A percentile compares a stretch with the other conserved stretches of the same genome.
Evolutionary conservation across 768 basidiomycete species (phyloP).

Genomic region (Symmetrospora coprosmae): DNA sequence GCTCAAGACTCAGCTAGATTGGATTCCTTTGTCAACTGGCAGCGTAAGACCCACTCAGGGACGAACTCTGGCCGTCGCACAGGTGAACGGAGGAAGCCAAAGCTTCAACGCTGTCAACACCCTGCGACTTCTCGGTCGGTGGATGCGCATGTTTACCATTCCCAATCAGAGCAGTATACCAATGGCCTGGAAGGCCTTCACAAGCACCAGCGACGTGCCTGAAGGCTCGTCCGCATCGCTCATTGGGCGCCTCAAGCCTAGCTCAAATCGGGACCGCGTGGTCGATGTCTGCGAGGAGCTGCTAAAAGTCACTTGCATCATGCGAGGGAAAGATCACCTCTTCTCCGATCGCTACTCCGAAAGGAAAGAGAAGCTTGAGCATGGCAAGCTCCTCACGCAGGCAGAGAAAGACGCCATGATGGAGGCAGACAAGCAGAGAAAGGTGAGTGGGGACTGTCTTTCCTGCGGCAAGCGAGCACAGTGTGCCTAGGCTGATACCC

Average conservation of each 20-base stretch:
- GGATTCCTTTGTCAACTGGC: slow-evolving; percentile 37
- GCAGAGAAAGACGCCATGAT: slow-evolving; percentile 28
- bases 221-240: background rate
- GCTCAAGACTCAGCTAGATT: slow-evolving; percentile 39
- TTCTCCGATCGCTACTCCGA: slow-evolving; percentile 35
- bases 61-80: slow-evolving; percentile 35
- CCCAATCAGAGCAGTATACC: slow-evolving; percentile 36
- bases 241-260: slow-evolving; percentile 34
- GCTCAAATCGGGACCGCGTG: slow-evolving; percentile 36
- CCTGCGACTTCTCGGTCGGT: slow-evolving; percentile 35
- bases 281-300: slow-evolving; percentile 39
- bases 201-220: slow-evolving; percentile 14
- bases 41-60: slow-evolving; percentile 38
- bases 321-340: slow-evolving; percentile 31
- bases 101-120: slow-evolving; percentile 36
- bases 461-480: background rate
- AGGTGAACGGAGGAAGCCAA: slow-evolving; percentile 31
- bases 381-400: slow-evolving; percentile 35
- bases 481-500: no score
- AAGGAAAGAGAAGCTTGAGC: slow-evolving; percentile 32
- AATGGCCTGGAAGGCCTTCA: slow-evolving; percentile 36
- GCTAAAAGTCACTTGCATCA: slow-evolving; percentile 34
- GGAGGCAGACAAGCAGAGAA: background rate
- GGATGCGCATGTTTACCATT: slow-evolving; percentile 37
- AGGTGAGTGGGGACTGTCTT: background rate